Evolutionary conservation across 805 yeast species (phyloP).

Genomic region (Ogataea nakhonphanomensis): DNA sequence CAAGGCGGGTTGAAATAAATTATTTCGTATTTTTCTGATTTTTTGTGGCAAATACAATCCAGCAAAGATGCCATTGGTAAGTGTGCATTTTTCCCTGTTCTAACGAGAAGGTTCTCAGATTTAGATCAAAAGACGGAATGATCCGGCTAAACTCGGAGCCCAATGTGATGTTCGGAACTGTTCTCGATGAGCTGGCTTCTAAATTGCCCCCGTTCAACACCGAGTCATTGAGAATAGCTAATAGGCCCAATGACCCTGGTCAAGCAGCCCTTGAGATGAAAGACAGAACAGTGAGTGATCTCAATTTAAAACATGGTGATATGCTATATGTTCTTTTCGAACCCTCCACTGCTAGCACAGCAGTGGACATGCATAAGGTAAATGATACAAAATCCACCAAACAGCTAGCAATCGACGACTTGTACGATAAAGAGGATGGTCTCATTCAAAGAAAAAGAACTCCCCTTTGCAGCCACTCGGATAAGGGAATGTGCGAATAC

Average conservation of each 20-base stretch:
- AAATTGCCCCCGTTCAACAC: conserved; percentile 35
- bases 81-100: background rate
- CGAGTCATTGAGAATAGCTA: conserved; percentile 38
- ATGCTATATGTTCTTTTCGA: conserved; percentile 46
- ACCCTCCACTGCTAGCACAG: conserved; percentile 13
- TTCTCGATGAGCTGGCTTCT: conserved; percentile 27
- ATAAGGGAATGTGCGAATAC: conserved; percentile 96
- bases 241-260: conserved; percentile 44
- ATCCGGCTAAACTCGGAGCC: conserved; percentile 51
- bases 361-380: conserved; percentile 10
- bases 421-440: conserved; percentile 65
- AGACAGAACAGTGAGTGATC: conserved; percentile 33
- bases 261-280: conserved; percentile 34
- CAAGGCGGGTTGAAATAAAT: background rate
- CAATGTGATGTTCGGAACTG: conserved; percentile 17
- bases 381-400: conserved; percentile 14
- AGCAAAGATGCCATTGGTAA: conserved; percentile 13
- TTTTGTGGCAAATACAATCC: conserved; percentile 9
- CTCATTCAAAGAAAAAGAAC: conserved; percentile 63
- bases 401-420: conserved; percentile 66
- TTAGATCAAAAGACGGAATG: conserved; percentile 83
- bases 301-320: conserved; percentile 59
- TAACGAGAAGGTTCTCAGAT: conserved; percentile 55
- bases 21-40: background rate
- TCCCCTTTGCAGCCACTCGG: conserved; percentile 77